These are phyloP conservation scores for Xylaria intraflava DNA, from an alignment of 495 filamentous ascomycete species.

Conservation along the genomic window DNA sequence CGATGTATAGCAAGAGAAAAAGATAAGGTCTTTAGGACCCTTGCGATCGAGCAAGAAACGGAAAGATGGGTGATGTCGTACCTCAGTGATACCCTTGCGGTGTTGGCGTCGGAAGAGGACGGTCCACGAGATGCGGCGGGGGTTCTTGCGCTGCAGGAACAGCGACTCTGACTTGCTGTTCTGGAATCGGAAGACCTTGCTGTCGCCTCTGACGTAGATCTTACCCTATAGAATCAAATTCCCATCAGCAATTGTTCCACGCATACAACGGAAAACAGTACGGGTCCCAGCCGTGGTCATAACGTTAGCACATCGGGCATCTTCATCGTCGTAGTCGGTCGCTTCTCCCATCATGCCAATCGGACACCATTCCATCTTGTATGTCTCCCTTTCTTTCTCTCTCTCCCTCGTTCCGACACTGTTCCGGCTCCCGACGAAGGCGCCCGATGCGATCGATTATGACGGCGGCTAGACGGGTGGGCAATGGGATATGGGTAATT, in stretches of 20 bases:
- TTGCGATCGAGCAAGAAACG: background rate
- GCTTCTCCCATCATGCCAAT: no score
- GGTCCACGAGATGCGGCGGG: conserved; percentile 97
- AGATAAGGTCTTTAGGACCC: conserved; percentile 6
- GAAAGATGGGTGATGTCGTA: conserved; percentile 43
- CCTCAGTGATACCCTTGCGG: conserved; percentile 99
- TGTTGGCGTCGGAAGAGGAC: conserved; percentile 95
- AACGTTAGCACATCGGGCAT: conserved; percentile 1
- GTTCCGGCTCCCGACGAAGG: background rate
- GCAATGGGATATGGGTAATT: background rate
- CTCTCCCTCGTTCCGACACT: background rate
- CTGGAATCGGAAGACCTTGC: conserved; percentile 99
- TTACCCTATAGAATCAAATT: conserved; percentile 61
- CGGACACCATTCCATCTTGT: background rate
- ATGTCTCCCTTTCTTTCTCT: background rate
- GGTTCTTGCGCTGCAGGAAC: conserved; percentile 99
- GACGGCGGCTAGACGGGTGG: conserved; percentile 2
- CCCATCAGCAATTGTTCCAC: conserved; percentile 15
- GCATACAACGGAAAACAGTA: background rate
- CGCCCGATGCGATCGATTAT: conserved; percentile 11
- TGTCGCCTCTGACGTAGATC: conserved; percentile 97
- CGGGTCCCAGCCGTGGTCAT: background rate
- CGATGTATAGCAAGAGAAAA: background rate
- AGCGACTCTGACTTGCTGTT: conserved; percentile 99
- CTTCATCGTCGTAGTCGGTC: background rate